Conservation (phyloP, 1,284 basidiomycete genomes). For the Peniophora sp. region DNA sequence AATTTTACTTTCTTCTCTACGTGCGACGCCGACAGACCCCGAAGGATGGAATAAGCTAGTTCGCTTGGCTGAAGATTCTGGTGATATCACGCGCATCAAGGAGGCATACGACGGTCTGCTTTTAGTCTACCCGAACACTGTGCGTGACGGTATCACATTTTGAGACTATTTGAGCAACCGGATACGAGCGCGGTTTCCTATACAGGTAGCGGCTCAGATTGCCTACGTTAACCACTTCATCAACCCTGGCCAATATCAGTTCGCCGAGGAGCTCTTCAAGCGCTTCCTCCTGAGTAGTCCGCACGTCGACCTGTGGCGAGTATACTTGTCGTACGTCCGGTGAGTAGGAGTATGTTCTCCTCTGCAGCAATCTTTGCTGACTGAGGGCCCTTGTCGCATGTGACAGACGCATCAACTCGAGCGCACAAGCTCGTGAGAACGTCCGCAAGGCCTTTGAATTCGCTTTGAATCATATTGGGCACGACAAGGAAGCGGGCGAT, state of each 20-base stretch:
- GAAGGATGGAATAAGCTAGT: conserved; percentile 65
- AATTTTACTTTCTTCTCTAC: conserved; percentile 32
- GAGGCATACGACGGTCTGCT: conserved; percentile 70
- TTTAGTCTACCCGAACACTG: conserved; percentile 73
- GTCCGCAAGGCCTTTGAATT: conserved; percentile 93
- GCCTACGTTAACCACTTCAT: conserved; percentile 80
- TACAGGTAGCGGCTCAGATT: conserved; percentile 66
- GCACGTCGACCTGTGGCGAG: conserved; percentile 82
- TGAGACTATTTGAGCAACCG: background rate
- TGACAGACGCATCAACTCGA: conserved; percentile 32
- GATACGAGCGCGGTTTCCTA: conserved; percentile 10
- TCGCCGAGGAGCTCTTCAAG: conserved; percentile 75
- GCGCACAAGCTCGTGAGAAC: conserved; percentile 56
- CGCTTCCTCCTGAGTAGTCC: conserved; percentile 76
- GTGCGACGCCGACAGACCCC: conserved; percentile 52
- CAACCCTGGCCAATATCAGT: conserved; percentile 53
- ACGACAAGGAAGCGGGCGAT: conserved; percentile 70
- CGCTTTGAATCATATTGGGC: conserved; percentile 84
- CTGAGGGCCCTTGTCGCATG: background rate
- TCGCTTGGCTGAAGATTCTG: conserved; percentile 56
- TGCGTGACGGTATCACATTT: conserved; percentile 29
- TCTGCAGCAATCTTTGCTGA: background rate
- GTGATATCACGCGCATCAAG: conserved; percentile 62
- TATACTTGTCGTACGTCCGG: conserved; percentile 80
- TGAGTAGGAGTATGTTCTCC: conserved; percentile 23